Evolutionary conservation across 1,139 yeast species (phyloP).

Genomic region (Hansenula sp.): DNA sequence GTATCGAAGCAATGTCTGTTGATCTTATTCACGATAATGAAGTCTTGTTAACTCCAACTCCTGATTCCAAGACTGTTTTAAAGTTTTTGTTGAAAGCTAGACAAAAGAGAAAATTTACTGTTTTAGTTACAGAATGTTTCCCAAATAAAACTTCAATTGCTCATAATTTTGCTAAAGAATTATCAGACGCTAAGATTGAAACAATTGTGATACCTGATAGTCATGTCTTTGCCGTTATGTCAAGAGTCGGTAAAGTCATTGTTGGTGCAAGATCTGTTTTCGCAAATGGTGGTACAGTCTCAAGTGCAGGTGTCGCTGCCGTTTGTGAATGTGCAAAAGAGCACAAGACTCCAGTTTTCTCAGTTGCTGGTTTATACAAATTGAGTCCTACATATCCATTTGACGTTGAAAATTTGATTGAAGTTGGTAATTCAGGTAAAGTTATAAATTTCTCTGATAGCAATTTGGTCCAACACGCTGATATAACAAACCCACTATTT

Average conservation of each 20-base stretch:
- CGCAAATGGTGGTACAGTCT: slow-evolving; percentile 93
- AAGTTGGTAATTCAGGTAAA: slow-evolving; percentile 90
- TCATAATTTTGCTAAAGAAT: slow-evolving; percentile 71
- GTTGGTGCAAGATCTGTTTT: slow-evolving; percentile 89
- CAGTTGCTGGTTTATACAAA: slow-evolving; percentile 91
- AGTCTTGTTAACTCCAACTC: slow-evolving; percentile 87
- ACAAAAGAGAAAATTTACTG: slow-evolving; percentile 86
- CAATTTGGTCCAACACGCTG: slow-evolving; percentile 38
- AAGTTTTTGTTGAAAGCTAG: slow-evolving; percentile 86
- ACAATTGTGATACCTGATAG: slow-evolving; percentile 91
- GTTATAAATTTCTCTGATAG: slow-evolving; percentile 71
- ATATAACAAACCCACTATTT: slow-evolving; percentile 85
- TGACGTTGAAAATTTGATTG: slow-evolving; percentile 81
- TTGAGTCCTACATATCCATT: slow-evolving; percentile 92
- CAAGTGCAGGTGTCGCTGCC: slow-evolving; percentile 86
- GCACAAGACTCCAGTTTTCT: slow-evolving; percentile 91
- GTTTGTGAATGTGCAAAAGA: slow-evolving; percentile 97
- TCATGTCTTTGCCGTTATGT: slow-evolving; percentile 92
- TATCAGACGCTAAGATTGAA: slow-evolving; percentile 84
- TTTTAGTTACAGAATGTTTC: slow-evolving; percentile 85
- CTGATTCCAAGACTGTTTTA: slow-evolving; percentile 83
- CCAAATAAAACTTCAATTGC: slow-evolving; percentile 81
- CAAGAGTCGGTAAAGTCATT: slow-evolving; percentile 93
- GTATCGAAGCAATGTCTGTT: slow-evolving; percentile 82
- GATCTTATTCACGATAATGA: slow-evolving; percentile 96